phyloP scores from a whole-genome alignment of 176 grass and related monocot genomes.

The Rhynchospora tenuis region DNA sequence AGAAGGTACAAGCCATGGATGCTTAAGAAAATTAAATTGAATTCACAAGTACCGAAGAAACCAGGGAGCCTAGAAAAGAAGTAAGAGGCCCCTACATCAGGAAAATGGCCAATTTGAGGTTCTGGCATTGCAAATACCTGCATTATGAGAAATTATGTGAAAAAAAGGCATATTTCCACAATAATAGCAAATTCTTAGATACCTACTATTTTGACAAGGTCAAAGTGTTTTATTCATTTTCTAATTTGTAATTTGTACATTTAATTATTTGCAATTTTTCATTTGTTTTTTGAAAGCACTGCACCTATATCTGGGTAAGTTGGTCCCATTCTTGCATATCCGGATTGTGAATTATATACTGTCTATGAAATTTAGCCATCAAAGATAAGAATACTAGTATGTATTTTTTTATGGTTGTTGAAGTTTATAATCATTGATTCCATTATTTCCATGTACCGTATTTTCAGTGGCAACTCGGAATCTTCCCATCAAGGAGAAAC shows the following conservation, averaged over 20 bases:
- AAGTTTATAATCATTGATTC: not conserved
- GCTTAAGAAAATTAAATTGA: not conserved
- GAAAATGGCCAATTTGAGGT: slow-evolving; percentile 19
- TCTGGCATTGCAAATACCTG: slow-evolving; percentile 37
- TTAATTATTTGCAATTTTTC: not conserved
- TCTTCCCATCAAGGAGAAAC: slow-evolving; percentile 15
- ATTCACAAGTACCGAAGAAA: slow-evolving; percentile 1
- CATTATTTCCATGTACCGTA: slow-evolving; percentile 2
- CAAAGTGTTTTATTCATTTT: too few relatives aligned
- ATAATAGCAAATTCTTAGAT: too few relatives aligned
- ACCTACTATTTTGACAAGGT: too few relatives aligned
- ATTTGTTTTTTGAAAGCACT: not conserved
- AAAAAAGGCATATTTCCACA: too few relatives aligned
- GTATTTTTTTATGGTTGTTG: not conserved
- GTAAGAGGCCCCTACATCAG: slow-evolving; percentile 24
- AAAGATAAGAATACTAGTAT: not conserved
- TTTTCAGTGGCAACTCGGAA: slow-evolving; percentile 21
- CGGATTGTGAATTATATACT: not conserved
- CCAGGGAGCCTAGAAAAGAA: slow-evolving; percentile 22
- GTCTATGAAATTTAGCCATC: not conserved
- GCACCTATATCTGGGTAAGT: not conserved
- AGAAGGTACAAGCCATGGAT: not conserved
- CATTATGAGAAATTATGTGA: not conserved
- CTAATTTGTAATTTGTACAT: too few relatives aligned
- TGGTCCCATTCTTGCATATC: not conserved